Base-by-base conservation (phyloP, 2,329 filamentous ascomycete species). In the Sporothrix brasiliensis region DNA sequence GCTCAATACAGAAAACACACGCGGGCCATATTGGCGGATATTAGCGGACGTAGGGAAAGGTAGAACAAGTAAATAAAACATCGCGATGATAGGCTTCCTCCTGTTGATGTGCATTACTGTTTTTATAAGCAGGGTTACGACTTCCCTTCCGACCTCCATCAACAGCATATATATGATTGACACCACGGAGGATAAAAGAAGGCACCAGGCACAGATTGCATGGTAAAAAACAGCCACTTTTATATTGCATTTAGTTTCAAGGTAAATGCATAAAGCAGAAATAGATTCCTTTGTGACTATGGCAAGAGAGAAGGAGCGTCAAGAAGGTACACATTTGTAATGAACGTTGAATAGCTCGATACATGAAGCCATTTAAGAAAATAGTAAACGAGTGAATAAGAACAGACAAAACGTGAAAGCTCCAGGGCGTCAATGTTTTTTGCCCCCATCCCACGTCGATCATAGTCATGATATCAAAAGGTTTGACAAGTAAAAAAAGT, bases 331-430 rank as follows among this genome's bases (percentile, higher is more conserved):
- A 67, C 58, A 14, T 34, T 34, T 49, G 44, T 9, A 70, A 56
- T 27, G 6, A 63, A 60, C 49, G 60, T 24, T 44, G 49, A 4
- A n/a, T 67, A 21, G 63, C 24, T 24, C 49, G 34, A 21, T 50
- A 27, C 16, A 52, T 4, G 56, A 54, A 41, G 65, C 34, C 47
- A 60, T 65, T 19, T 50, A 68, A 68, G 27, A 56, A 47, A 21
- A 34, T 16, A 47, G 72, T 85, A 90, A 0, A 88, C 24, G 60
- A 68, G 19, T 61, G 34, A 63, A 63, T 44, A 56, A 41, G 56
- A 66, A 67, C 54, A 44, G 44, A 34, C 34, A 67, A 61, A 68
- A 30, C 60, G 24, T 41, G 21, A 70, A 53, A 58, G 53, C 39
- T 41, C 19, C 41, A 39, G 27, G 49, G 39, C 13, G 16, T 41